A percentile compares a stretch with the other conserved stretches of the same genome.
These are phyloP conservation scores for Calonectria crousiana DNA, from an alignment of 2,329 filamentous ascomycete species.

Conservation along the genomic window DNA sequence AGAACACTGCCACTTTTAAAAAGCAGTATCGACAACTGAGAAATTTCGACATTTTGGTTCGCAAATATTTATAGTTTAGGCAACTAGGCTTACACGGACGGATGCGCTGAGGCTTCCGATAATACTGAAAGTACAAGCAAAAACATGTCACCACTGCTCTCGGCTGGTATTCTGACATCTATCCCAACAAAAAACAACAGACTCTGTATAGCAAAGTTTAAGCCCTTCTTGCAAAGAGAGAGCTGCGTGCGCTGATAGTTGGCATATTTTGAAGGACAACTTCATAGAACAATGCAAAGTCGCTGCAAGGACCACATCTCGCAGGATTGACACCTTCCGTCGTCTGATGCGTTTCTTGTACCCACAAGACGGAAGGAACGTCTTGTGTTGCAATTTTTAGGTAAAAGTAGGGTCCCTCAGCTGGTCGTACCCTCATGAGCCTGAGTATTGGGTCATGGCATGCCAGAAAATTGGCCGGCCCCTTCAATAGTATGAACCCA, in stretches of 20 bases:
- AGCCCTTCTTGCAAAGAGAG: background rate
- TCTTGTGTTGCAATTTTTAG: background rate
- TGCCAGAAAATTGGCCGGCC: background rate
- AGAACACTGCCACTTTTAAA: background rate
- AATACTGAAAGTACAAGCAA: background rate
- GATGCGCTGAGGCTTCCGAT: background rate
- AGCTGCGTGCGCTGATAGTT: background rate
- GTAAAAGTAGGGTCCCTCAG: background rate
- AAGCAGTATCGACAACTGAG: background rate
- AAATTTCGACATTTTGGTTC: background rate
- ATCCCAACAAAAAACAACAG: background rate
- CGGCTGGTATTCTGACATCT: background rate
- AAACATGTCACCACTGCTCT: background rate
- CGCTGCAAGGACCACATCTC: background rate
- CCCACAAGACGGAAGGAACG: background rate
- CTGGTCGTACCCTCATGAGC: background rate
- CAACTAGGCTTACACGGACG: background rate
- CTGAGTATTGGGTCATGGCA: background rate
- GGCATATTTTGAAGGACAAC: background rate
- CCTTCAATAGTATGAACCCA: background rate
- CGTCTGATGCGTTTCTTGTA: background rate
- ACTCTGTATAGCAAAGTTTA: background rate
- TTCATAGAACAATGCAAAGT: background rate
- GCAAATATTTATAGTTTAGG: background rate
- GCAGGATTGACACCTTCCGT: background rate